A percentile compares a stretch with the other conserved stretches of the same genome.
These are phyloP conservation scores for Aquilaria malaccensis DNA, from an alignment of 345 rosid genomes.

Conservation along the genomic window DNA sequence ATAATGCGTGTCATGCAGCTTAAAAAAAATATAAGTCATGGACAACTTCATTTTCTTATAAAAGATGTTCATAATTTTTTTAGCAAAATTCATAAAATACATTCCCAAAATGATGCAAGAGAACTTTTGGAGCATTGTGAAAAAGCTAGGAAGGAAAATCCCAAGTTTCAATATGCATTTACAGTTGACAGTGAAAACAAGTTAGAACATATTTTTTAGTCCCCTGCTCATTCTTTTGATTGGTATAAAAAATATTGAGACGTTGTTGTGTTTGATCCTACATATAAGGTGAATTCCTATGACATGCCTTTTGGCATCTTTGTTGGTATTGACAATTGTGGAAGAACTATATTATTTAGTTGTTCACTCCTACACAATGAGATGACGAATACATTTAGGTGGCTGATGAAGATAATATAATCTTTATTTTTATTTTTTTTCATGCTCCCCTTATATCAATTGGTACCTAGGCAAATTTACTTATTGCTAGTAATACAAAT, in stretches of 20 bases:
- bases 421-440: too few relatives aligned
- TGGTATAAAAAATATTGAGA: neutral
- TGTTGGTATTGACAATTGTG: neutral
- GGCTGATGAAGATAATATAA: neutral
- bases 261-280: neutral
- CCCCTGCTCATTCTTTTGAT: too few relatives aligned
- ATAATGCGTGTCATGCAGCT: too few relatives aligned
- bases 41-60: too few relatives aligned
- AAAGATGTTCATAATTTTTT: neutral
- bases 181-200: too few relatives aligned
- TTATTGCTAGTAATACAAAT: too few relatives aligned
- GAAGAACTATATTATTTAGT: neutral
- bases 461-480: neutral
- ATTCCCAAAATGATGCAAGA: too few relatives aligned
- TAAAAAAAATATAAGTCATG: too few relatives aligned
- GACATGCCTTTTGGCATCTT: neutral
- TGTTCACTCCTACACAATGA: neutral
- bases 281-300: neutral
- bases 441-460: neutral
- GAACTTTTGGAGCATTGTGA: too few relatives aligned
- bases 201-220: too few relatives aligned
- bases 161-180: neutral
- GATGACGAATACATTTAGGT: neutral
- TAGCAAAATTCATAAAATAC: neutral
- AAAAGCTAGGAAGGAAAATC: too few relatives aligned